Percentiles rank a stretch among this genome's conserved stretches.
Evolutionary conservation across 164 flowering plant genomes (phyloP).

Genomic region (Dillenia turbinata): DNA sequence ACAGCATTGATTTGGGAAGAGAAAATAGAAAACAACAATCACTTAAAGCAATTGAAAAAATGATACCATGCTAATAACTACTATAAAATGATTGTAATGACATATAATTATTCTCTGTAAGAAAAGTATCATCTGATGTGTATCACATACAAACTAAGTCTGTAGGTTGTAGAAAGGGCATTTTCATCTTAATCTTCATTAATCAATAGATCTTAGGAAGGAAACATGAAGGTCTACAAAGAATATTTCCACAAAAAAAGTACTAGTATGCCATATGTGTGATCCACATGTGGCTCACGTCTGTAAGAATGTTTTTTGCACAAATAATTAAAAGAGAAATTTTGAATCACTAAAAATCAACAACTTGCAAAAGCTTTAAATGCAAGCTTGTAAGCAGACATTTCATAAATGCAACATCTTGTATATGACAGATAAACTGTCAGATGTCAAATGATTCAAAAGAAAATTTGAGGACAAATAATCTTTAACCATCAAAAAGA

Average conservation of each 20-base stretch:
- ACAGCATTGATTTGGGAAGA: no score
- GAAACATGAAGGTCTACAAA: not conserved
- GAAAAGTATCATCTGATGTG: no score
- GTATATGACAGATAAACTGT: conserved; percentile 18
- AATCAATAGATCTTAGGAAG: not conserved
- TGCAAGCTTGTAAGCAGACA: conserved; percentile 85
- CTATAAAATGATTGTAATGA: not conserved
- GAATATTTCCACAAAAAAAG: no score
- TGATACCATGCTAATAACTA: not conserved
- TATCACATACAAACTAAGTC: no score
- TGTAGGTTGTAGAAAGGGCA: no score
- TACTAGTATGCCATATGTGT: no score
- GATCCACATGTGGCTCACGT: no score
- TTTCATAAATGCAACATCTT: conserved; percentile 98
- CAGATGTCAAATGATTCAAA: not conserved
- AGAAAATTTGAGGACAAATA: no score
- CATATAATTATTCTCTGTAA: not conserved
- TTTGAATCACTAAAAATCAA: not conserved
- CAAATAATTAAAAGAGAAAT: no score
- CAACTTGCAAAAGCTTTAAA: conserved; percentile 98
- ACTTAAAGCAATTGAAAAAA: not conserved
- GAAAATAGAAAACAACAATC: not conserved
- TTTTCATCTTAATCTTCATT: no score
- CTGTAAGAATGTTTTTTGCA: no score
- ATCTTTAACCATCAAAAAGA: not conserved